Evolutionary conservation across 495 filamentous ascomycete genomes (phyloP).

Genomic region (Patellaria atrata): DNA sequence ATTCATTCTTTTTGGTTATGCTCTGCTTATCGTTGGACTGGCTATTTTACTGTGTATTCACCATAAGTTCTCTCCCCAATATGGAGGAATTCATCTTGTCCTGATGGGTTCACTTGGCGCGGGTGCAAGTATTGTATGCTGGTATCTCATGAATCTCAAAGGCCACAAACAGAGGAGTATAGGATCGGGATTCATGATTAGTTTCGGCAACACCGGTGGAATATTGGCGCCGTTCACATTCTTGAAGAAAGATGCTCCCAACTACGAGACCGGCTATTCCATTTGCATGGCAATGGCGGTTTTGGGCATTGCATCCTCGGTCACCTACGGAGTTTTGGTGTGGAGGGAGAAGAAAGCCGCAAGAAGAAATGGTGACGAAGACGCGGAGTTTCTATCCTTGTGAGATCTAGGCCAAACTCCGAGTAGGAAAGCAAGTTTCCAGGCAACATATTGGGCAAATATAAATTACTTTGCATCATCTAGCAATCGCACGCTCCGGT

Average conservation of each 20-base stretch:
- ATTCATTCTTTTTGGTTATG: conserved; percentile 12
- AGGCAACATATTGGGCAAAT: too few relatives aligned
- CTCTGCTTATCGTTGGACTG: conserved; percentile 9
- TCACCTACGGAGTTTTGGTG: conserved; percentile 1
- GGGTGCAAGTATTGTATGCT: conserved; percentile 24
- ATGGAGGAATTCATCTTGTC: conserved; percentile 10
- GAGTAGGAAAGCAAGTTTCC: too few relatives aligned
- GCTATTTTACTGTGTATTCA: conserved; percentile 16
- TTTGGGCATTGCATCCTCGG: conserved; percentile 1
- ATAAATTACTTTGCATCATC: too few relatives aligned
- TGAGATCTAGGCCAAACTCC: too few relatives aligned
- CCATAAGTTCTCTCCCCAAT: conserved; percentile 12
- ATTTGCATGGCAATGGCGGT: conserved; percentile 8
- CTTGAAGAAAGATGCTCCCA: conserved; percentile 9
- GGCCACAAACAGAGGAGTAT: conserved; percentile 25
- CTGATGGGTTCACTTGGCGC: conserved; percentile 23
- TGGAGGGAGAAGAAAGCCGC: background rate
- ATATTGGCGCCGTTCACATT: conserved; percentile 19
- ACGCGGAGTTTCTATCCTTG: too few relatives aligned
- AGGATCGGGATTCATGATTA: conserved; percentile 19
- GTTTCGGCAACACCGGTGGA: conserved; percentile 17
- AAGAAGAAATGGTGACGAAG: too few relatives aligned
- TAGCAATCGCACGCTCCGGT: too few relatives aligned
- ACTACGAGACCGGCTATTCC: conserved; percentile 16
- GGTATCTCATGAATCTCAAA: conserved; percentile 24